A percentile compares a stretch with the other conserved stretches of the same genome.
phyloP scores from a whole-genome alignment of 192 early-diverging fungal species.

The Rhizoclosmatium globosum region DNA sequence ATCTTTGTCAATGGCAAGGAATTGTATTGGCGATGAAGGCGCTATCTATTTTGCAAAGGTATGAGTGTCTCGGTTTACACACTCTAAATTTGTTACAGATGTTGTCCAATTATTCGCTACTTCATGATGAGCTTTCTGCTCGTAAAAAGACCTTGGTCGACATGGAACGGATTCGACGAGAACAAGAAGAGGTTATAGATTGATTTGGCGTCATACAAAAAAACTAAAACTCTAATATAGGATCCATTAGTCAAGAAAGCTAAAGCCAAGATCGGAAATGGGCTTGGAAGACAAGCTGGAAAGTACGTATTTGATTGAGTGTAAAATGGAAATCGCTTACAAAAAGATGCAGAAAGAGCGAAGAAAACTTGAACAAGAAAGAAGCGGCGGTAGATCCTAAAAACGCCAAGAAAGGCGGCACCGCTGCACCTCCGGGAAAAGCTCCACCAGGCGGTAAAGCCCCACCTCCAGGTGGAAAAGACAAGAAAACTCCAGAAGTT shows the following conservation, averaged over 20 bases:
- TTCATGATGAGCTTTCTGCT: constrained; percentile 49
- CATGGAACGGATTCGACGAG: constrained; percentile 53
- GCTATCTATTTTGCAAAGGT: constrained; percentile 54
- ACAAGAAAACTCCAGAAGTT: constrained; percentile 41
- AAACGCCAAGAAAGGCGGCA: constrained; percentile 20
- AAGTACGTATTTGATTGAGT: constrained; percentile 4
- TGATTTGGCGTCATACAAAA: not conserved
- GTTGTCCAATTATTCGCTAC: constrained; percentile 50
- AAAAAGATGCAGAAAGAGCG: constrained; percentile 40
- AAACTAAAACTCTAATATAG: constrained; percentile 9
- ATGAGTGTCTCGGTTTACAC: not conserved
- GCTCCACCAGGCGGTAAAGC: not conserved
- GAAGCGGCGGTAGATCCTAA: constrained; percentile 25
- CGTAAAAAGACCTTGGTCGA: constrained; percentile 54
- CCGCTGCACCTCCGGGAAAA: not conserved
- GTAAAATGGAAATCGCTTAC: not conserved
- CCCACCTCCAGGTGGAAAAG: constrained; percentile 25
- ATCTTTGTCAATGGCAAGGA: constrained; percentile 53
- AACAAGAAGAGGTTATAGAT: constrained; percentile 53
- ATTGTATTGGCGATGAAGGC: constrained; percentile 60
- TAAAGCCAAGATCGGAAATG: constrained; percentile 34
- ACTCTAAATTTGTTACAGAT: constrained; percentile 24
- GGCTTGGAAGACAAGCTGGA: constrained; percentile 28
- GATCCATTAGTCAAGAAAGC: constrained; percentile 53
- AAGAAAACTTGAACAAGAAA: constrained; percentile 40